A percentile compares a stretch with the other conserved stretches of the same genome.
These are phyloP conservation scores for Curvularia spicifera DNA, from an alignment of 2,329 filamentous ascomycete genomes.

Conservation along the genomic window DNA sequence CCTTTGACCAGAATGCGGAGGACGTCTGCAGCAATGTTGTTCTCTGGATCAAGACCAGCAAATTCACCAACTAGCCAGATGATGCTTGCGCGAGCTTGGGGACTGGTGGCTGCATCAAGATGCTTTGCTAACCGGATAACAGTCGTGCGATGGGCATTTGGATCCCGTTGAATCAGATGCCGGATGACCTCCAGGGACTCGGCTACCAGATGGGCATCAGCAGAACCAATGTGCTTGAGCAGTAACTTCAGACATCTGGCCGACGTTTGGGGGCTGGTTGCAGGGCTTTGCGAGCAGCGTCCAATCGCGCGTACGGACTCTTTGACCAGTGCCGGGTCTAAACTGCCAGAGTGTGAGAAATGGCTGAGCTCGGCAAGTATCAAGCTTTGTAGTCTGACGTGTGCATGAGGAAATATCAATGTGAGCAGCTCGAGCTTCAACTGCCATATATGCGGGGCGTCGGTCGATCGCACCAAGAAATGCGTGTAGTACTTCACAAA, in stretches of 20 bases:
- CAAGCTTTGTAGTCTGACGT: constrained; percentile 77
- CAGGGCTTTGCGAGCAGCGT: constrained; percentile 76
- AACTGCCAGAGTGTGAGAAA: constrained; percentile 86
- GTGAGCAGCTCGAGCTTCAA: constrained; percentile 92
- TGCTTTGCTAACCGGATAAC: constrained; percentile 90
- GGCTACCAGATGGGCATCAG: constrained; percentile 86
- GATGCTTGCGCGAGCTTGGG: constrained; percentile 89
- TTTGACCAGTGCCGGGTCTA: constrained; percentile 78
- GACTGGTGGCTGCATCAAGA: constrained; percentile 84
- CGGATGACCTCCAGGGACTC: constrained; percentile 94
- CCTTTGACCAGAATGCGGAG: constrained; percentile 84
- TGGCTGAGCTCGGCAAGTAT: constrained; percentile 93
- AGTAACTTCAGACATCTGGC: constrained; percentile 82
- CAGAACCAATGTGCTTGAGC: constrained; percentile 83
- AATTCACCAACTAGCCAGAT: constrained; percentile 98
- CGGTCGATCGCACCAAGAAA: constrained; percentile 83
- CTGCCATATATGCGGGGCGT: constrained; percentile 82
- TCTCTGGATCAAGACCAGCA: constrained; percentile 75
- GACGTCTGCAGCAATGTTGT: constrained; percentile 93
- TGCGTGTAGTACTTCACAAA: constrained; percentile 90
- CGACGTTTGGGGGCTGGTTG: constrained; percentile 55
- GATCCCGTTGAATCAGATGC: constrained; percentile 92
- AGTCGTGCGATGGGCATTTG: constrained; percentile 78
- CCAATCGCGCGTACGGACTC: constrained; percentile 94
- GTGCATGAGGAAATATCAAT: constrained; percentile 85